Evolutionary conservation across 2,329 filamentous ascomycete species (phyloP), one percentile per base, ranked within the genome.

Genomic region (Colletotrichum sojae): DNA sequence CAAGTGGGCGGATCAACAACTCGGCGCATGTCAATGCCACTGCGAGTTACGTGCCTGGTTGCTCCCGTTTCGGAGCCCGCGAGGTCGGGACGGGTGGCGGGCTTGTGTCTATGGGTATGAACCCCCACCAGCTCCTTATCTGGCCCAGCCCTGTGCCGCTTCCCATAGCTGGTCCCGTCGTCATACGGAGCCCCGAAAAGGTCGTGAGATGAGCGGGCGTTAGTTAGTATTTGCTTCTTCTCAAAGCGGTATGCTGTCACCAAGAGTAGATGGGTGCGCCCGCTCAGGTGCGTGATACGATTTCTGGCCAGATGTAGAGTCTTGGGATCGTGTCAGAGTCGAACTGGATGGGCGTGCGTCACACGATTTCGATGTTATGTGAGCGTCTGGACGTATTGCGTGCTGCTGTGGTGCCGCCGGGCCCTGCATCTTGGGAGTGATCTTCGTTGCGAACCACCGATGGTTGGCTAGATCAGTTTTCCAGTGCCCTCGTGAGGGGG

Each of bases 21-120:
- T 59, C 46, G 48, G 62, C 46, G 36, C 36, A 59, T 39, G 54
- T 39, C 54, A 53, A 36, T 36, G n/a, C 5, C 46, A 53, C 18
- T 13, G 16, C 25, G 31, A 36, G 31, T 8, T 36, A 5, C 43
- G 46, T 22, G 22, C 18, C n/a, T 20, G 5, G 8, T 18, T 18
- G 20, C n/a, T 22, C 15, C 18, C 25, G 46, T 46, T 36, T 36
- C 46, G 10, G 15, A 25, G 36, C n/a, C 62, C 62, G 55, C 18
- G 15, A 39, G 46, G 54, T 52, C 16, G 54, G 62, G 15, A 53
- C 54, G 25, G 22, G n/a, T 25, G 10, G 13, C 13, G 10, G n/a
- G 22, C n/a, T 27, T 22, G 12, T 51, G n/a, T 57, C 31, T 25
- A 31, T 16, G 49, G 18, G 20, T 22, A 18, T 15, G 36, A 22